phyloP scores from a whole-genome alignment of 441 rosid species.

The Macaranga tanarius region DNA sequence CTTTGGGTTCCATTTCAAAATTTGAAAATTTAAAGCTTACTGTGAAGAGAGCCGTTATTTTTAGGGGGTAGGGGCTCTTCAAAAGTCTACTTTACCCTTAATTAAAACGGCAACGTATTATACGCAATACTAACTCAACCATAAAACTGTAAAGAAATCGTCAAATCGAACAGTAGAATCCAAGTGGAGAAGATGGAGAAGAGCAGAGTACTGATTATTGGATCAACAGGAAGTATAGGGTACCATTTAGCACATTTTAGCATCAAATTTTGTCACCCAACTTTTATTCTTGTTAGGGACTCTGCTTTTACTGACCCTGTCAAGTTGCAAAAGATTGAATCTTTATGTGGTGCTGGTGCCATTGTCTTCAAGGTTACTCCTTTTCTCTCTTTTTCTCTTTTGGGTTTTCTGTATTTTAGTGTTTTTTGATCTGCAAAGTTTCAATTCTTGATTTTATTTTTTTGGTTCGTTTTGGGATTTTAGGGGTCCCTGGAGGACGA shows the following conservation, averaged over 20 bases:
- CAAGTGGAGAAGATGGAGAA: constrained; percentile 29
- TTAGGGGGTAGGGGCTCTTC: not conserved
- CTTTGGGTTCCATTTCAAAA: constrained; percentile 22
- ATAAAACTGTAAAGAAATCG: not conserved
- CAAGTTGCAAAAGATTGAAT: constrained; percentile 39
- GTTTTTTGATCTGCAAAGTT: constrained; percentile 6
- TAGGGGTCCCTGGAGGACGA: constrained; percentile 75
- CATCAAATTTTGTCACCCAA: constrained; percentile 50
- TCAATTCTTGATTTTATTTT: not conserved
- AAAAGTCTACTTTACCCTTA: not conserved
- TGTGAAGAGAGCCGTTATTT: constrained; percentile 15
- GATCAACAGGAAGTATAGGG: constrained; percentile 73
- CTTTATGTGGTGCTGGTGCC: constrained; percentile 52
- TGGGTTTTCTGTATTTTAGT: not conserved
- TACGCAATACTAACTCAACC: not conserved
- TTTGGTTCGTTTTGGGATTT: not conserved
- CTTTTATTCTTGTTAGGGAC: constrained; percentile 57
- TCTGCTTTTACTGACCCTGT: constrained; percentile 46
- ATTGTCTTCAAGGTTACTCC: constrained; percentile 27
- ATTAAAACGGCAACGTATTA: not conserved
- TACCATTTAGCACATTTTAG: constrained; percentile 53
- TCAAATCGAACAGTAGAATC: not conserved
- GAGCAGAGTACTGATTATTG: constrained; percentile 65
- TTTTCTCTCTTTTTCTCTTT: not conserved
- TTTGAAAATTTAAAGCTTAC: constrained; percentile 27